Evolutionary conservation across 495 filamentous ascomycete species (phyloP).

Genomic region (Neurospora cerealis): DNA sequence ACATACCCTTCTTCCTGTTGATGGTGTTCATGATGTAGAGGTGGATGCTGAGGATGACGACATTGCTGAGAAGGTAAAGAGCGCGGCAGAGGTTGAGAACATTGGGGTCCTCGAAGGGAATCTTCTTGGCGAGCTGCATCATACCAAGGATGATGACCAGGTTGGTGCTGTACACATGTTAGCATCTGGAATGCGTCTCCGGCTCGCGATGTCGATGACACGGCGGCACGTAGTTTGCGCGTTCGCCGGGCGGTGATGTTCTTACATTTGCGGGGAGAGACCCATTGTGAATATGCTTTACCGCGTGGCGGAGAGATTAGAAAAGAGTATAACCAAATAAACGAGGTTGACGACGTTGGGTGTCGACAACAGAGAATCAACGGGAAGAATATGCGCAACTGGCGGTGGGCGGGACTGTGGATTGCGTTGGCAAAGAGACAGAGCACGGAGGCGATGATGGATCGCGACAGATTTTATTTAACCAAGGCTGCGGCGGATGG

Average conservation of each 20-base stretch:
- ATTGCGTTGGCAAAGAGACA: background rate
- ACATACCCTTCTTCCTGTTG: slow-evolving; percentile 87
- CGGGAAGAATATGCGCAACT: background rate
- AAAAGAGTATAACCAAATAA: background rate
- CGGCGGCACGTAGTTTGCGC: background rate
- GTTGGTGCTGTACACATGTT: slow-evolving; percentile 57
- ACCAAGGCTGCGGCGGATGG: background rate
- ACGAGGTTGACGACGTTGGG: background rate
- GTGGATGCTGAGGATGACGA: slow-evolving; percentile 78
- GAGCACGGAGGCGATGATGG: background rate
- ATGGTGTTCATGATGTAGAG: slow-evolving; percentile 73
- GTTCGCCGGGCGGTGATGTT: background rate
- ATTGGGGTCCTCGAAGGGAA: slow-evolving; percentile 86
- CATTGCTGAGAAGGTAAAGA: slow-evolving; percentile 75
- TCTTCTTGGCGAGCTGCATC: slow-evolving; percentile 95
- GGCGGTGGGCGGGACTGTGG: background rate
- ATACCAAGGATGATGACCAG: slow-evolving; percentile 89
- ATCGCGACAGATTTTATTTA: background rate
- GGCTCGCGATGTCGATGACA: background rate
- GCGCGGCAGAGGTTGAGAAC: slow-evolving; percentile 77
- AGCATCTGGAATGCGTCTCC: background rate
- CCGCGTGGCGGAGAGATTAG: background rate
- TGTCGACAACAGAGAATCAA: background rate
- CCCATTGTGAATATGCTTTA: background rate
- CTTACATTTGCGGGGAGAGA: background rate